Conservation (phyloP, 768 basidiomycete genomes). For the Imleria badia region DNA sequence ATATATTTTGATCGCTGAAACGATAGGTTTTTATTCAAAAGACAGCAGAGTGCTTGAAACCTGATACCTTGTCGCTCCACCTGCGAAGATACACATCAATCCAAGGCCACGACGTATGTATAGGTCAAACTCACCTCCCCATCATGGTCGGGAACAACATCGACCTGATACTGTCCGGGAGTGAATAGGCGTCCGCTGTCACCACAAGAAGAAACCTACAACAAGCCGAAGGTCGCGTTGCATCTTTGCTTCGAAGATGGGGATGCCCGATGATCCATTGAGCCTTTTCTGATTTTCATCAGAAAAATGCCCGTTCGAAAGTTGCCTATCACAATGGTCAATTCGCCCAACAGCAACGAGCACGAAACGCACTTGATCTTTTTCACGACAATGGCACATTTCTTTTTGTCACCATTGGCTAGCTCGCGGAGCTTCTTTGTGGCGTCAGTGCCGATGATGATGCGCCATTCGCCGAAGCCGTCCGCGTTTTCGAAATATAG, state of each 20-base stretch:
- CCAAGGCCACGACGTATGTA: background rate
- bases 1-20: constrained; percentile 46
- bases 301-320: constrained; percentile 70
- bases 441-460: constrained; percentile 54
- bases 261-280: constrained; percentile 46
- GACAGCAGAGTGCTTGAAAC: background rate
- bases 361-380: constrained; percentile 57
- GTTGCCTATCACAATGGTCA: constrained; percentile 43
- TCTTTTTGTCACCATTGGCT: constrained; percentile 43
- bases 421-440: constrained; percentile 49
- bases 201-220: constrained; percentile 31
- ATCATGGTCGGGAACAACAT: constrained; percentile 42
- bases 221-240: constrained; percentile 50
- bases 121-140: constrained; percentile 22
- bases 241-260: constrained; percentile 72
- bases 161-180: constrained; percentile 45
- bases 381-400: constrained; percentile 57
- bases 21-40: background rate
- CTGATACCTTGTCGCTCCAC: constrained; percentile 39
- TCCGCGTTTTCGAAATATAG: constrained; percentile 57
- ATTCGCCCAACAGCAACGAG: background rate
- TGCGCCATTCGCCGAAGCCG: constrained; percentile 64
- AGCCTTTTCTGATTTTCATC: constrained; percentile 65
- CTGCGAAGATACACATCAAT: constrained; percentile 25
- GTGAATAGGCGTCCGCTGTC: background rate